Evolutionary conservation across 768 basidiomycete genomes (phyloP).

Genomic region (Termitomyces sp.): DNA sequence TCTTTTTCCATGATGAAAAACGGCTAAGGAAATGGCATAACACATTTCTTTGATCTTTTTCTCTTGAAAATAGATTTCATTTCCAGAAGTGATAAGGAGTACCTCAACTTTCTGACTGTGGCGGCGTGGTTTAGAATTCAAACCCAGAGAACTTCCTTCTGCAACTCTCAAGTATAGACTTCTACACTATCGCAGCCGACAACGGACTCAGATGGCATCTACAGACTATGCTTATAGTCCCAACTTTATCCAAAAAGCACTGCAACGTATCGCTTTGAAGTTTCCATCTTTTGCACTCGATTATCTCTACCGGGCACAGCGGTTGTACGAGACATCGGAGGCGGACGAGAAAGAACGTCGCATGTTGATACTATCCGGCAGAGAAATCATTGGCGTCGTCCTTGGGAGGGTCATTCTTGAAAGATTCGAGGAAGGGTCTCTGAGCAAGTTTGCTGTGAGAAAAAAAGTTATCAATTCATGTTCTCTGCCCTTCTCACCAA

Average conservation of each 20-base stretch:
- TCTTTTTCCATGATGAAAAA: too few relatives aligned
- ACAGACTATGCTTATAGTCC: constrained; percentile 1
- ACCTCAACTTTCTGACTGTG: too few relatives aligned
- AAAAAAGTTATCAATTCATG: neutral
- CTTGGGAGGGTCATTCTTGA: neutral
- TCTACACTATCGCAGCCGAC: too few relatives aligned
- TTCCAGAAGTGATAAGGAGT: too few relatives aligned
- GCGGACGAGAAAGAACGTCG: neutral
- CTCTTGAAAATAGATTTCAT: too few relatives aligned
- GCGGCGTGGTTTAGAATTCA: too few relatives aligned
- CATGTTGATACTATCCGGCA: neutral
- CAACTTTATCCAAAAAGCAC: neutral
- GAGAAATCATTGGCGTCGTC: neutral
- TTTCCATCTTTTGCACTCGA: neutral
- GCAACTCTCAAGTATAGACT: too few relatives aligned
- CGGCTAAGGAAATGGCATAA: too few relatives aligned
- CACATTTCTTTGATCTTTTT: too few relatives aligned
- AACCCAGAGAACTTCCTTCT: too few relatives aligned
- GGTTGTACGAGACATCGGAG: neutral
- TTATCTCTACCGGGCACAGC: neutral
- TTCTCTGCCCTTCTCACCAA: neutral
- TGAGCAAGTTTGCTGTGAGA: neutral
- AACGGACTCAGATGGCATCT: neutral
- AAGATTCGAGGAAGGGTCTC: neutral
- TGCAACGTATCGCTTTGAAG: neutral